Evolutionary conservation across 1,284 basidiomycete species (phyloP), one percentile per base, ranked within the genome.

Genomic region (Leccinum laetum): DNA sequence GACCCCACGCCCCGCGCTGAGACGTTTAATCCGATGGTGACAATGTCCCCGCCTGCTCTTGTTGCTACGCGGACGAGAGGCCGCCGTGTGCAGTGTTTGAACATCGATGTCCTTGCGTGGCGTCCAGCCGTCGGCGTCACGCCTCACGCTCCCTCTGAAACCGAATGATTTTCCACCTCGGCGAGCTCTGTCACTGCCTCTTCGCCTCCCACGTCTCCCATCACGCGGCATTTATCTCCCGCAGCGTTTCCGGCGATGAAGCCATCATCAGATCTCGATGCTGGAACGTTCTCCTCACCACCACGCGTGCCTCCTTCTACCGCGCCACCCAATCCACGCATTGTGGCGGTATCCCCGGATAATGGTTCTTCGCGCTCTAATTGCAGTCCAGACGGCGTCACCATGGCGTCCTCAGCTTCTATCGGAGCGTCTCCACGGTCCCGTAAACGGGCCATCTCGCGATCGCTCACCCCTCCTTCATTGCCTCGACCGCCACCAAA

Each of bases 111-210:
- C 9, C 11, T 68, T 3, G 61, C 62, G 1, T 39, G 67, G 44
- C 69, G 68, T 41, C 73, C 71, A 37, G 75, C 71, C 2, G 58
- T 77, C 3, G 74, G 73, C 18, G 71, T 46, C 16, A 7, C 61
- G 13, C 75, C 75, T 0, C 63, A 77, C 11, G 61, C 29, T 32
- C 75, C 74, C 35, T 73, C 74, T 5, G 76, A 77, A 57, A 68
- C 72, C 0, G 73, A 66, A 10, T 67, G 63, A 2, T 68, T 65
- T 0, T 55, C 53, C 24, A 24, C 26, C 14, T 68, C 73, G 2
- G n/a, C 14, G 1, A 68, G 55, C 44, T 71, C 69, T 14, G 35
- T 60, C 11, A 21, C 6, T 49, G 46, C 46, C 6, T 49, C 46
- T 1, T 64, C 72, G 2, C 61, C 73, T 16, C 65, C 62, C 2